These are phyloP conservation scores for Emmonsiellopsis sp. DNA, from an alignment of 2,329 filamentous ascomycete species.

Conservation along the genomic window DNA sequence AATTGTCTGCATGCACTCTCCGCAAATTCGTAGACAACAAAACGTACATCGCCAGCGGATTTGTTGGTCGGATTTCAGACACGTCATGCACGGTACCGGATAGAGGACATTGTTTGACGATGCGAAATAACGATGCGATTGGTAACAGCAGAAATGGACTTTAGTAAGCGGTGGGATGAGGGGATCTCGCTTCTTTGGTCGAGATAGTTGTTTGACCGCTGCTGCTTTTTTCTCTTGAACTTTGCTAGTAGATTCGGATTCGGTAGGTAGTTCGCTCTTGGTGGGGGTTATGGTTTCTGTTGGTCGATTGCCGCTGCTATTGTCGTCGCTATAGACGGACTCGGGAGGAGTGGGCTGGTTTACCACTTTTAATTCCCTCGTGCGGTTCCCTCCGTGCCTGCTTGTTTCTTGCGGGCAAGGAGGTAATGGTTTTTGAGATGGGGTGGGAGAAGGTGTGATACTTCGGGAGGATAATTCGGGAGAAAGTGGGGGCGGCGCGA, in stretches of 20 bases:
- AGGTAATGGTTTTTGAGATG: neutral
- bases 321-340: neutral
- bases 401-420: neutral
- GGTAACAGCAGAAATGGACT: constrained; percentile 31
- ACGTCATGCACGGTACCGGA: constrained; percentile 36
- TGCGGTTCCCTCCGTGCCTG: neutral
- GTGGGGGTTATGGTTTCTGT: neutral
- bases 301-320: neutral
- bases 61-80: constrained; percentile 29
- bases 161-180: constrained; percentile 26
- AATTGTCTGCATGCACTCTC: constrained; percentile 24
- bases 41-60: constrained; percentile 32
- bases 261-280: neutral
- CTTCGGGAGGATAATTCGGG: neutral
- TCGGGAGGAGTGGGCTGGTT: neutral
- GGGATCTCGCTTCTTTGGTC: constrained; percentile 5
- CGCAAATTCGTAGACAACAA: constrained; percentile 34
- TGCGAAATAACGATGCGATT: constrained; percentile 29
- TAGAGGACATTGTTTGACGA: constrained; percentile 30
- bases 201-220: neutral
- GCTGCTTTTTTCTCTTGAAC: neutral
- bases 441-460: neutral
- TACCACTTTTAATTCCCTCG: neutral
- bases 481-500: neutral
- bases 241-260: neutral